Conservation (phyloP, 441 rosid genomes). For the Iberis amara region DNA sequence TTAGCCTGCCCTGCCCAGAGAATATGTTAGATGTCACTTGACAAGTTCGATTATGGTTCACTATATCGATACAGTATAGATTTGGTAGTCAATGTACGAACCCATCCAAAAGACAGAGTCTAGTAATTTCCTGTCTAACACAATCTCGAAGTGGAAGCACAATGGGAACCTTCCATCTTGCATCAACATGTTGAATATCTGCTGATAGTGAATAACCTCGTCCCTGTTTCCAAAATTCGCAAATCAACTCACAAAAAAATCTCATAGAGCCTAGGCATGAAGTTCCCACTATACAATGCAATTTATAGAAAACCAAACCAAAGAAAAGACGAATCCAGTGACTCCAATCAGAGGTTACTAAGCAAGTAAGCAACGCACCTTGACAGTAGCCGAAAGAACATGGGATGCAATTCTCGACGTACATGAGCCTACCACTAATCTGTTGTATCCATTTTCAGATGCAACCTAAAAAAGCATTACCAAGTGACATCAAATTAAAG, state of each 20-base stretch:
- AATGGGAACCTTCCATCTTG: slow-evolving; percentile 77
- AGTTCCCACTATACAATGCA: not conserved
- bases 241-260: not conserved
- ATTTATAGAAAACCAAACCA: not conserved
- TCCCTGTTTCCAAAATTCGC: slow-evolving; percentile 48
- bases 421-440: slow-evolving; percentile 66
- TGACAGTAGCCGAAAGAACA: slow-evolving; percentile 80
- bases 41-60: not conserved
- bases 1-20: slow-evolving; percentile 79
- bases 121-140: slow-evolving; percentile 60
- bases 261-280: not conserved
- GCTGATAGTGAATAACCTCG: slow-evolving; percentile 90
- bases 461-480: slow-evolving; percentile 52
- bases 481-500: not conserved
- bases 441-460: slow-evolving; percentile 63
- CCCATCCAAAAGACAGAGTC: slow-evolving; percentile 74
- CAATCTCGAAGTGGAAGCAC: slow-evolving; percentile 94
- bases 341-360: not conserved
- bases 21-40: slow-evolving; percentile 37
- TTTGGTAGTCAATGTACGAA: slow-evolving; percentile 30
- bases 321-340: not conserved
- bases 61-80: not conserved
- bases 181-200: slow-evolving; percentile 86
- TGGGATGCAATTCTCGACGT: slow-evolving; percentile 80
- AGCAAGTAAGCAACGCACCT: slow-evolving; percentile 44